These are phyloP conservation scores for Fusarium sp. DNA, from an alignment of 2,329 filamentous ascomycete species.

Conservation along the genomic window DNA sequence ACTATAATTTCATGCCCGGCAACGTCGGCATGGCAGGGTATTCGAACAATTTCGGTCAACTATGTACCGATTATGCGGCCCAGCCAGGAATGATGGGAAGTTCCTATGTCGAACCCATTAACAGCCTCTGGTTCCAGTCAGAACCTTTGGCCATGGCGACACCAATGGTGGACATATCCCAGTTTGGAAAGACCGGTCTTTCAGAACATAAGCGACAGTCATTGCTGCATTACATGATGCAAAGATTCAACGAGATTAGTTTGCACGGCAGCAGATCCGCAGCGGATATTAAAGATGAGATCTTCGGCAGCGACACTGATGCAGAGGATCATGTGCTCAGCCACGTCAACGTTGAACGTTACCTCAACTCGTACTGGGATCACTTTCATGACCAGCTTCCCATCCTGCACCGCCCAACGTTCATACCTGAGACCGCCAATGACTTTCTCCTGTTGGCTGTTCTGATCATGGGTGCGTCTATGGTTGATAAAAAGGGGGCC, in stretches of 20 bases:
- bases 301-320: slow-evolving; percentile 48
- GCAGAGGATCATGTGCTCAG: slow-evolving; percentile 47
- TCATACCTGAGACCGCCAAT: slow-evolving; percentile 48
- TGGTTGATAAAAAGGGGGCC: slow-evolving; percentile 44
- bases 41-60: slow-evolving; percentile 49
- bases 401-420: slow-evolving; percentile 47
- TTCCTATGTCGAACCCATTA: slow-evolving; percentile 48
- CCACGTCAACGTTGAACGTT: slow-evolving; percentile 45
- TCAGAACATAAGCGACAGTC: slow-evolving; percentile 49
- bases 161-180: slow-evolving; percentile 42
- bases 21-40: slow-evolving; percentile 45
- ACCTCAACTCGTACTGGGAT: slow-evolving; percentile 49
- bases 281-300: slow-evolving; percentile 49
- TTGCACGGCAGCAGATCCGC: slow-evolving; percentile 47
- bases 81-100: slow-evolving; percentile 44
- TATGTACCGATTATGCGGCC: slow-evolving; percentile 46
- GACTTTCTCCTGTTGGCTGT: slow-evolving; percentile 48
- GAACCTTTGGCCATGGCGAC: slow-evolving; percentile 45
- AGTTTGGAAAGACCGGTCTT: slow-evolving; percentile 44
- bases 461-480: slow-evolving; percentile 49
- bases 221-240: slow-evolving; percentile 48
- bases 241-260: slow-evolving; percentile 49
- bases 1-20: slow-evolving; percentile 44
- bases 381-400: slow-evolving; percentile 49
- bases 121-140: slow-evolving; percentile 49